Conservation (phyloP, 768 basidiomycete genomes). For the Rhodotorula taiwanensis region DNA sequence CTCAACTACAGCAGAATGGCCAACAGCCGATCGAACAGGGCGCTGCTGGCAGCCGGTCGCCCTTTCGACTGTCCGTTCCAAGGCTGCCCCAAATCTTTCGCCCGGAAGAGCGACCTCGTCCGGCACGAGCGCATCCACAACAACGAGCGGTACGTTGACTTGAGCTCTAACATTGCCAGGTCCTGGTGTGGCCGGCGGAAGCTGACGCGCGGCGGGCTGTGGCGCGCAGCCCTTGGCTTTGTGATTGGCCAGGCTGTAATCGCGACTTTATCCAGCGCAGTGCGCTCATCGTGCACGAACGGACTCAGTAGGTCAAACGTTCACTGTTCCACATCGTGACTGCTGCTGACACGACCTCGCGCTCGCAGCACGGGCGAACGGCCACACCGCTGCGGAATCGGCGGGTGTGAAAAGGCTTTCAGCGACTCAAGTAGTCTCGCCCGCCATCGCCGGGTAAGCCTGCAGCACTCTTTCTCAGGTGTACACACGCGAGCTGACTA, state of each 20-base stretch:
- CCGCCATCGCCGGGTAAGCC: constrained; percentile 70
- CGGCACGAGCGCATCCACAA: constrained; percentile 49
- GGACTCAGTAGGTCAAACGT: constrained; percentile 59
- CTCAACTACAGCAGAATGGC: too few relatives aligned
- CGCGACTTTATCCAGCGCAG: constrained; percentile 59
- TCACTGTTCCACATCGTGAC: neutral
- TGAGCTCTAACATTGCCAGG: neutral
- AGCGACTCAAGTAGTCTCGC: constrained; percentile 87
- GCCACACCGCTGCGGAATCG: constrained; percentile 71
- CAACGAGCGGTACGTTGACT: constrained; percentile 46
- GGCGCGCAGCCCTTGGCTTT: constrained; percentile 45
- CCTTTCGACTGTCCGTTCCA: constrained; percentile 40
- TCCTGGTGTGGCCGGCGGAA: neutral
- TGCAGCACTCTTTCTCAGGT: too few relatives aligned
- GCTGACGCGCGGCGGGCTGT: constrained; percentile 41
- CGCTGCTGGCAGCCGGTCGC: too few relatives aligned
- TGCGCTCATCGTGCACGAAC: constrained; percentile 76
- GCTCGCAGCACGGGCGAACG: constrained; percentile 63
- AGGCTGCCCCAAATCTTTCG: constrained; percentile 46
- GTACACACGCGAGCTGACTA: neutral
- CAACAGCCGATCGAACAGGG: too few relatives aligned
- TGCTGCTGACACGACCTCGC: neutral
- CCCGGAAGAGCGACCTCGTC: constrained; percentile 46
- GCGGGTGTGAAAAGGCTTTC: constrained; percentile 74
- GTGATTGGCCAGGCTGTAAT: constrained; percentile 36